Evolutionary conservation across 345 rosid genomes (phyloP), one percentile per base, ranked within the genome.

Genomic region (Turnera subulata): DNA sequence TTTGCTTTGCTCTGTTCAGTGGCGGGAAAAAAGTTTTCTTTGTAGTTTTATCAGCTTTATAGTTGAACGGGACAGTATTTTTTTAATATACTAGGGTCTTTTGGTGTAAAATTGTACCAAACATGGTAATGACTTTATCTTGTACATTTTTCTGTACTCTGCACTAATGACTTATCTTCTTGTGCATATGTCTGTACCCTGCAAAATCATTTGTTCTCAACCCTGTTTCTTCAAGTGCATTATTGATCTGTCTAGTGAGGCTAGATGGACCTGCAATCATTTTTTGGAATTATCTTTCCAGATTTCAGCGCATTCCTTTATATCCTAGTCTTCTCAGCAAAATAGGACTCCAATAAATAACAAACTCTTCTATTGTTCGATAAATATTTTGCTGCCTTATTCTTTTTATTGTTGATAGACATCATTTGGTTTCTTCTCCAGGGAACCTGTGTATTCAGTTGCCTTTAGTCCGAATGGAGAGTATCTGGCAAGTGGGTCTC

Each of bases 401-500:
- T 42, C 17, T 50, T 19, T n/a, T 38, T 24, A 8, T 37, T 14
- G 21, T 46, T 67, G 19, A 64, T 20, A 46, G 68, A 3, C 53
- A 18, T 29, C 17, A 45, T 54, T 22, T 33, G 9, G 60, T 43
- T 63, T 42, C 40, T 50, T 50, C 3, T 17, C 59, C 73, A 94
- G 97, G 88, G 97, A 85, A 37, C 95, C 95, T 16, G 96, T 94
- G 38, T 94, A 88, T 72, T 85, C 99, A 0, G 81, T 94, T 26
- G 99, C 99, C 59, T 94, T 94, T 76, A 90, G 99, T 72, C 99
- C 99, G 33, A 90, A 88, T 39, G 97, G 97, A 14, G 96, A 94
- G 73, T 94, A 77, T 72, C 72, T 94, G 58, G 99, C 95, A 11
- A 90, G 96, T 53, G 99, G 99, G 35, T 94, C 99, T 11, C 75